A percentile compares a stretch with the other conserved stretches of the same genome.
Conservation (phyloP, 1,284 basidiomycete species). For the Earliella scabrosa region DNA sequence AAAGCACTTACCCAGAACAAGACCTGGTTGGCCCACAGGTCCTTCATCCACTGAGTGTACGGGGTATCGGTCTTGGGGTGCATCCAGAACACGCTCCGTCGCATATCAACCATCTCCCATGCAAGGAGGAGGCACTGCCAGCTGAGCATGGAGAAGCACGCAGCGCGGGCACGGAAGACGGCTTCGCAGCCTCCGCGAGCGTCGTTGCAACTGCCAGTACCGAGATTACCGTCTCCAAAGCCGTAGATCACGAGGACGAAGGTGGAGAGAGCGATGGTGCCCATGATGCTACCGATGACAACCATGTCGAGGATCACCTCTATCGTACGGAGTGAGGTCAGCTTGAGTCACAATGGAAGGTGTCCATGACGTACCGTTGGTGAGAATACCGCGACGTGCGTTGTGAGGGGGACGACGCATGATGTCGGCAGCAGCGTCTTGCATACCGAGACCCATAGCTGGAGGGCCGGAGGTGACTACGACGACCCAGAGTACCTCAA, state of each 20-base stretch:
- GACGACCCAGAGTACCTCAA: slow-evolving; percentile 67
- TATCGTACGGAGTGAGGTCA: slow-evolving; percentile 35
- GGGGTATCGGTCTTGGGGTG: slow-evolving; percentile 42
- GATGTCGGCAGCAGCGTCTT: slow-evolving; percentile 56
- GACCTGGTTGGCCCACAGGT: slow-evolving; percentile 56
- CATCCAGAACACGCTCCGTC: slow-evolving; percentile 39
- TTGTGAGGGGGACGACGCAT: slow-evolving; percentile 60
- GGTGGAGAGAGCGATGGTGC: slow-evolving; percentile 53
- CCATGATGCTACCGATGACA: slow-evolving; percentile 69
- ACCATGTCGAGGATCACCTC: slow-evolving; percentile 56
- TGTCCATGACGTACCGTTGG: not conserved
- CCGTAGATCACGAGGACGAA: slow-evolving; percentile 63
- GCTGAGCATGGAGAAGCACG: slow-evolving; percentile 56
- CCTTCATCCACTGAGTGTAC: slow-evolving; percentile 38
- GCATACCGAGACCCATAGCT: slow-evolving; percentile 64
- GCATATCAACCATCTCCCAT: slow-evolving; percentile 44
- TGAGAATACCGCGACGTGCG: slow-evolving; percentile 56
- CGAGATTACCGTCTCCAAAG: slow-evolving; percentile 50
- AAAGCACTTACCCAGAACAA: slow-evolving; percentile 53
- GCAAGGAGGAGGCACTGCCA: slow-evolving; percentile 50
- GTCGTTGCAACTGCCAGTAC: slow-evolving; percentile 51
- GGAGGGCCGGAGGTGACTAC: slow-evolving; percentile 58
- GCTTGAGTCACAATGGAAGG: not conserved
- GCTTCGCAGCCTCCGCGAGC: slow-evolving; percentile 38
- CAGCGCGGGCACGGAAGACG: slow-evolving; percentile 59